These are phyloP conservation scores for Helichrysum umbraculigerum DNA, from an alignment of 129 eudicot genomes.

Conservation along the genomic window DNA sequence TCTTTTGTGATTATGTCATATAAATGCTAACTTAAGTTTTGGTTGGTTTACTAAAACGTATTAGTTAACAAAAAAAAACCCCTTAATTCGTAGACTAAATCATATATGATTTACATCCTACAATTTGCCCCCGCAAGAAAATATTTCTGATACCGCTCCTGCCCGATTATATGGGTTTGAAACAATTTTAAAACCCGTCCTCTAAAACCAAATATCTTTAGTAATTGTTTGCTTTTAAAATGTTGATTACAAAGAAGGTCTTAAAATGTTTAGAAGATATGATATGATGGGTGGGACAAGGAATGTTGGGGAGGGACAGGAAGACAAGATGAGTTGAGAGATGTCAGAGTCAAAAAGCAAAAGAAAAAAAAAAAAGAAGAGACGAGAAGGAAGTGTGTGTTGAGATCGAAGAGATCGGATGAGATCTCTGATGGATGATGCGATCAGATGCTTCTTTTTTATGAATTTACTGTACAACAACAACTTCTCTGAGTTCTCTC, in stretches of 20 bases:
- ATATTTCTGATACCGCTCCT: no score
- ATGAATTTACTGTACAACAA: background rate
- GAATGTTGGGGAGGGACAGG: conserved; percentile 27
- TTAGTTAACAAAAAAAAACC: no score
- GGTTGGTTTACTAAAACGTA: no score
- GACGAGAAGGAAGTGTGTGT: background rate
- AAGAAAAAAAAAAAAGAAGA: background rate
- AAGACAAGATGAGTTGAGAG: conserved; percentile 26
- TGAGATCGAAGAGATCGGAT: conserved; percentile 12
- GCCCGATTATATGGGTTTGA: no score
- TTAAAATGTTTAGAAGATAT: background rate
- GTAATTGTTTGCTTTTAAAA: background rate
- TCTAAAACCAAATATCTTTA: no score
- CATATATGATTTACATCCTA: no score
- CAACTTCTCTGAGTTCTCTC: background rate
- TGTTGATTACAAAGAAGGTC: background rate
- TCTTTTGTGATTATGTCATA: no score
- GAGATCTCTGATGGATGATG: conserved; percentile 15
- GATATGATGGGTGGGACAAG: background rate
- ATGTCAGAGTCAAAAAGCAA: conserved; percentile 30
- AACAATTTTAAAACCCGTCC: no score
- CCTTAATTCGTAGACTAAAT: no score
- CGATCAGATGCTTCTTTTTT: conserved; percentile 26
- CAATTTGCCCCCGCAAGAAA: no score
- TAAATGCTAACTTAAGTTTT: no score